phyloP scores from a whole-genome alignment of 208 protist species.

The Leishmania gerbilli region DNA sequence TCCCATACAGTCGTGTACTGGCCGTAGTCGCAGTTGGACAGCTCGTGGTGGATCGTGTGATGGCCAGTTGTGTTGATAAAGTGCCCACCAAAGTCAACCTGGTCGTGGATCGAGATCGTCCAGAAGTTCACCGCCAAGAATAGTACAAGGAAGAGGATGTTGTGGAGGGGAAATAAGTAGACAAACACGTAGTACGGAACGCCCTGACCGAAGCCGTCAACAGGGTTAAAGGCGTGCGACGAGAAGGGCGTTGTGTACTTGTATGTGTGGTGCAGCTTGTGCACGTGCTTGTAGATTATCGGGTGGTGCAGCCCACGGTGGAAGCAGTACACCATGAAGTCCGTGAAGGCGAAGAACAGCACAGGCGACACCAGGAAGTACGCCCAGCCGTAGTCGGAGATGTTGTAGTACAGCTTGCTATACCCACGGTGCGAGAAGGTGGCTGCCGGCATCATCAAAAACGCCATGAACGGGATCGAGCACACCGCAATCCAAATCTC shows the following conservation, averaged over 20 bases:
- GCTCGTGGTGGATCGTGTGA: constrained; percentile 94
- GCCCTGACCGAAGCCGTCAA: constrained; percentile 92
- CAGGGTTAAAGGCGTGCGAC: constrained; percentile 93
- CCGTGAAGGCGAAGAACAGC: constrained; percentile 91
- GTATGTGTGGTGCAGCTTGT: constrained; percentile 94
- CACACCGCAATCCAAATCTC: constrained; percentile 79
- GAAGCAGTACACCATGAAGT: constrained; percentile 95
- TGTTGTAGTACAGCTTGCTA: constrained; percentile 78
- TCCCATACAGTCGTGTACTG: constrained; percentile 96
- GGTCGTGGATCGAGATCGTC: constrained; percentile 95
- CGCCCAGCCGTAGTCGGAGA: constrained; percentile 75
- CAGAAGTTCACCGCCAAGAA: constrained; percentile 95
- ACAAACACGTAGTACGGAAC: constrained; percentile 94
- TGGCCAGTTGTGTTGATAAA: constrained; percentile 86
- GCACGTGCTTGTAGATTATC: constrained; percentile 89
- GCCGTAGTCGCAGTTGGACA: constrained; percentile 95
- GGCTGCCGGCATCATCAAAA: constrained; percentile 75
- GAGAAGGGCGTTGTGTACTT: constrained; percentile 91
- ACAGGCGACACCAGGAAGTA: constrained; percentile 74
- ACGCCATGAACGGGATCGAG: constrained; percentile 82
- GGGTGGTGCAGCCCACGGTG: constrained; percentile 92
- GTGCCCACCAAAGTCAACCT: constrained; percentile 84
- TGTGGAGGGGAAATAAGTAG: constrained; percentile 91
- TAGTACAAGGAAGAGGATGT: constrained; percentile 79
- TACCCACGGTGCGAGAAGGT: constrained; percentile 76